phyloP scores from a whole-genome alignment of 768 basidiomycete species.

The Amanita brunnescens region DNA sequence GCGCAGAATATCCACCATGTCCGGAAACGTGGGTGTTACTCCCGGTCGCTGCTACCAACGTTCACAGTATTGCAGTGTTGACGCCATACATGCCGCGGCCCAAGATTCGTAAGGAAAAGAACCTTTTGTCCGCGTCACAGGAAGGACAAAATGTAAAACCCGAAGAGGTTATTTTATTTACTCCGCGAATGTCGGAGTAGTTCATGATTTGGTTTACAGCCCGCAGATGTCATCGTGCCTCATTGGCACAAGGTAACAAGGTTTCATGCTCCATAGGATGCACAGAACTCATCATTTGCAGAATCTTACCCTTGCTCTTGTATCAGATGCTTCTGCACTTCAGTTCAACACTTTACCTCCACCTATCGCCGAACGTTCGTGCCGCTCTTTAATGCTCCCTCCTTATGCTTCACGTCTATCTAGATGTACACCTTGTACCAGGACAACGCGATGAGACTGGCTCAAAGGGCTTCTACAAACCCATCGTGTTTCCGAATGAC shows the following conservation, averaged over 20 bases:
- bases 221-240: constrained; percentile 52
- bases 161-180: constrained; percentile 37
- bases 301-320: constrained; percentile 83
- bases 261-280: not conserved
- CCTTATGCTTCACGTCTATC: constrained; percentile 5
- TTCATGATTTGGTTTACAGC: constrained; percentile 16
- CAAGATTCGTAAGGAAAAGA: constrained; percentile 77
- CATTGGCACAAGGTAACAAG: constrained; percentile 72
- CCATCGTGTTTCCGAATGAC: constrained; percentile 88
- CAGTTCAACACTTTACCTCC: constrained; percentile 48
- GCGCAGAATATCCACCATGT: constrained; percentile 55
- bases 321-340: constrained; percentile 60
- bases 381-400: not conserved
- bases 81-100: constrained; percentile 74
- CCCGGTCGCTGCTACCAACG: constrained; percentile 3
- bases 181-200: not conserved
- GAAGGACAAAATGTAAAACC: constrained; percentile 31
- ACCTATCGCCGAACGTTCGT: constrained; percentile 55
- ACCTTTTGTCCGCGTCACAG: constrained; percentile 46
- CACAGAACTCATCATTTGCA: constrained; percentile 19
- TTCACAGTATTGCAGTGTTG: constrained; percentile 43
- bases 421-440: constrained; percentile 59
- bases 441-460: constrained; percentile 55
- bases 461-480: constrained; percentile 67
- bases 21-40: constrained; percentile 52